Evolutionary conservation across 1,139 yeast species (phyloP), one percentile per base, ranked within the genome.

Genomic region (Schizosaccharomyces versatilis): DNA sequence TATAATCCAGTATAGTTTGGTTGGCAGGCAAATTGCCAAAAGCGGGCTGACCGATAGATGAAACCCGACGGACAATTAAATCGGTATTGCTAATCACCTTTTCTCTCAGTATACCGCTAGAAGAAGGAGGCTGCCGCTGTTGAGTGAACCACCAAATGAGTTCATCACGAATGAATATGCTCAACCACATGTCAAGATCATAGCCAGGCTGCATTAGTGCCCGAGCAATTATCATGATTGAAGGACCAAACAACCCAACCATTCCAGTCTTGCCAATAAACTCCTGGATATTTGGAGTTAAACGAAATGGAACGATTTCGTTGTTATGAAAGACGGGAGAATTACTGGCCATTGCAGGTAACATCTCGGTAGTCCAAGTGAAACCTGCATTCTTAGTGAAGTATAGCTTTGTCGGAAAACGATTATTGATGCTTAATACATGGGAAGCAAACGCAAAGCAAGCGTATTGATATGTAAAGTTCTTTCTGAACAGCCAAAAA

Each of bases 401-500:
- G 67, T 82, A 82, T 58, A 90, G 83, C 73, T 88, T 93, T 66
- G 84, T 94, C 1, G 98, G 98, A 61, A 85, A 90, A 64, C 99
- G 79, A 56, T 83, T 80, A 66, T 85, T 85, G 62, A 93, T 86
- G 69, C 95, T 81, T 84, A 93, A 79, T 85, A 90, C 80, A 65
- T 84, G 85, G 0, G 97, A 84, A 73, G 88, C 81, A 68, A 90
- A 90, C 44, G 88, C 79, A 62, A 90, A 83, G 1, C 95, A 81
- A n/a, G 97, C 95, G 68, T 90, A 93, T 68, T 88, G 95, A 17
- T 95, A 82, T 9, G 95, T 79, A 64, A 93, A 93, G 65, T 86
- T 95, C 64, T 88, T 88, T 60, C 97, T 77, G 80, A 93, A 93
- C 56, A 88, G 69, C 98, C 98, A 93, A 72, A 88, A 90, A 64